Percentiles rank a stretch among this genome's conserved stretches.
Conservation (phyloP, 1,139 yeast genomes). For the Neolecta irregularis region DNA sequence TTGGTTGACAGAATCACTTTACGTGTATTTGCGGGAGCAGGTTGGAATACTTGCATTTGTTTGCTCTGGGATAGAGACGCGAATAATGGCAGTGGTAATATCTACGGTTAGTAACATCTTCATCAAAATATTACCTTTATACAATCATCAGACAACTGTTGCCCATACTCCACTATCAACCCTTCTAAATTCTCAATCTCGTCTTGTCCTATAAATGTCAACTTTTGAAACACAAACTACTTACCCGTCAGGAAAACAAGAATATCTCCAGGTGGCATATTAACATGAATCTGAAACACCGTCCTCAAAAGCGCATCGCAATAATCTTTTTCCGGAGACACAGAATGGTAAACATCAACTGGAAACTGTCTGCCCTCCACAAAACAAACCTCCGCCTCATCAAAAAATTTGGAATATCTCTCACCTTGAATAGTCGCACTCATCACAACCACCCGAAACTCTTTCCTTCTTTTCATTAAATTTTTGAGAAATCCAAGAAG, state of each 20-base stretch:
- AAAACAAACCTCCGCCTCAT: constrained; percentile 60
- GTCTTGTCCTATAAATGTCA: constrained; percentile 44
- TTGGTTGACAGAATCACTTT: constrained; percentile 84
- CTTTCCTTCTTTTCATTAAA: constrained; percentile 29
- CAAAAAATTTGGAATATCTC: constrained; percentile 61
- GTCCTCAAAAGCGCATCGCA: constrained; percentile 66
- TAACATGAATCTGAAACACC: constrained; percentile 59
- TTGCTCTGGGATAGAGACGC: constrained; percentile 82
- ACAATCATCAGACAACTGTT: constrained; percentile 23
- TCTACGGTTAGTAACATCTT: constrained; percentile 24
- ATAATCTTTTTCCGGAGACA: constrained; percentile 53
- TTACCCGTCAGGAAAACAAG: constrained; percentile 66
- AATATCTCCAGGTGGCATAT: constrained; percentile 72
- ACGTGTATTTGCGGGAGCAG: constrained; percentile 44
- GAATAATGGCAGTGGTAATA: constrained; percentile 71
- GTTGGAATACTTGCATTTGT: constrained; percentile 62
- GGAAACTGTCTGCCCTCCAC: constrained; percentile 86
- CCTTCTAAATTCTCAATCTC: constrained; percentile 80
- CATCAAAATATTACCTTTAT: constrained; percentile 10
- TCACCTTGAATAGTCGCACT: constrained; percentile 96
- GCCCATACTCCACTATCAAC: constrained; percentile 44
- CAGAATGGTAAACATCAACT: constrained; percentile 54
- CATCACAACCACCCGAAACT: constrained; percentile 54
- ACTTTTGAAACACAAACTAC: not conserved
- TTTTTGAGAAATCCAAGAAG: constrained; percentile 75